Conservation (phyloP, 768 basidiomycete species). For the Pisolithus marmoratus region DNA sequence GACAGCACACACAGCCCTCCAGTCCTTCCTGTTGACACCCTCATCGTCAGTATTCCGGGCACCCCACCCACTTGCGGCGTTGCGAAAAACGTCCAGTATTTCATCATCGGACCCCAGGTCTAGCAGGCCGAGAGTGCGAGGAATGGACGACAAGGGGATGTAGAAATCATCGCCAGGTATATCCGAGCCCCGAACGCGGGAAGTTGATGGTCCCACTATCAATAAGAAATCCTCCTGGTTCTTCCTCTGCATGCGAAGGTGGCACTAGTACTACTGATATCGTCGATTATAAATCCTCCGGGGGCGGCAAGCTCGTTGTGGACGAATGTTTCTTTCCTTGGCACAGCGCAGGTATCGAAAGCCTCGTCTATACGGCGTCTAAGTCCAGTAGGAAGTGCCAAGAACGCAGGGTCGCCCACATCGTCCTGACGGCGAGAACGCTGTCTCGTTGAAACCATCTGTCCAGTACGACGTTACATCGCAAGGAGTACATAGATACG, state of each 20-base stretch:
- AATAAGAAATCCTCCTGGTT: conserved; percentile 27
- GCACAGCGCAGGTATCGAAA: conserved; percentile 30
- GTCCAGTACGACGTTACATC: background rate
- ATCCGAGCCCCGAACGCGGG: background rate
- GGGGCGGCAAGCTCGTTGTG: conserved; percentile 8
- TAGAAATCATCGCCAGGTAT: conserved; percentile 11
- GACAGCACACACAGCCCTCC: conserved; percentile 76
- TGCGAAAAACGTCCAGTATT: conserved; percentile 64
- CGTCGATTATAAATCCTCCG: conserved; percentile 33
- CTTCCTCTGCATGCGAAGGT: conserved; percentile 6
- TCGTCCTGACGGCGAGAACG: background rate
- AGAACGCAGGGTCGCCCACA: conserved; percentile 29
- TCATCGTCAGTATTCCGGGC: conserved; percentile 26
- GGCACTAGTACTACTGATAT: conserved; percentile 11
- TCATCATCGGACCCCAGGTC: conserved; percentile 71
- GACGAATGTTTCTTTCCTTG: background rate
- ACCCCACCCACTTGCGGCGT: conserved; percentile 71
- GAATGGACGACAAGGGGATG: conserved; percentile 53
- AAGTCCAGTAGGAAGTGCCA: conserved; percentile 35
- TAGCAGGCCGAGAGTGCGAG: conserved; percentile 55
- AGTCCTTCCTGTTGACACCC: conserved; percentile 60
- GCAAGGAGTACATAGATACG: background rate
- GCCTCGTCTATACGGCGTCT: conserved; percentile 48
- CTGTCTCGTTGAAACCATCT: background rate
- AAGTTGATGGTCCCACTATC: conserved; percentile 12